Conservation (phyloP, 1,284 basidiomycete genomes). For the Ceratobasidium sp. region DNA sequence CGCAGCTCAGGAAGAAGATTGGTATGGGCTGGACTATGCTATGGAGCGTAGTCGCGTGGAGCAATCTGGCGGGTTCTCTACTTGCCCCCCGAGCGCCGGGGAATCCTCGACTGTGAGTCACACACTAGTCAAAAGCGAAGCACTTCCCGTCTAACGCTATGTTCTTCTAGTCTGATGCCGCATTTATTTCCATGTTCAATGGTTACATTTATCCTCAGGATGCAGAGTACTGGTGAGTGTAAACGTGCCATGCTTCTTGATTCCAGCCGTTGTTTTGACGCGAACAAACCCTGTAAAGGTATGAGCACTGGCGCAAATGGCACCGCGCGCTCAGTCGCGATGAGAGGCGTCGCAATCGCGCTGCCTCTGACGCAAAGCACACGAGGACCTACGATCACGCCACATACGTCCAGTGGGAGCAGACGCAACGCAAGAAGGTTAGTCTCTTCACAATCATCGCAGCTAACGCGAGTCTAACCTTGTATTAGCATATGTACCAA, state of each 20-base stretch:
- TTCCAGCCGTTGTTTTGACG: neutral
- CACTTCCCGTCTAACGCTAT: neutral
- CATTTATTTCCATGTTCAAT: conserved; percentile 35
- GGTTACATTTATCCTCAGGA: conserved; percentile 34
- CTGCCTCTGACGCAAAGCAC: conserved; percentile 27
- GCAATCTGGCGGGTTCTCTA: neutral
- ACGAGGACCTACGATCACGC: conserved; percentile 30
- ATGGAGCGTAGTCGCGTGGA: conserved; percentile 24
- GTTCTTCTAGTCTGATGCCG: conserved; percentile 31
- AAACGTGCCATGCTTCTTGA: too few relatives aligned
- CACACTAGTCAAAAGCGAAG: neutral
- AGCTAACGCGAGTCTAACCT: neutral
- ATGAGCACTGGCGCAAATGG: conserved; percentile 41
- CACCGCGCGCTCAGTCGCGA: conserved; percentile 38
- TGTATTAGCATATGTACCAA: conserved; percentile 5
- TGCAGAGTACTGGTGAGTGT: conserved; percentile 26
- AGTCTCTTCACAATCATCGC: neutral
- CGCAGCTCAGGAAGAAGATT: conserved; percentile 14
- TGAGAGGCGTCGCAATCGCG: conserved; percentile 36
- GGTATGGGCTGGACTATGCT: conserved; percentile 40
- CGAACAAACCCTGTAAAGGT: neutral
- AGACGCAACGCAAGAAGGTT: conserved; percentile 32
- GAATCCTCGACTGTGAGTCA: conserved; percentile 32
- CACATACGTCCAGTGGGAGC: conserved; percentile 33
- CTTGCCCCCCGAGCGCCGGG: conserved; percentile 32